Percentiles rank a stretch among this genome's conserved stretches.
Evolutionary conservation across 441 rosid genomes (phyloP).

Genomic region (Aquilaria agallochum): DNA sequence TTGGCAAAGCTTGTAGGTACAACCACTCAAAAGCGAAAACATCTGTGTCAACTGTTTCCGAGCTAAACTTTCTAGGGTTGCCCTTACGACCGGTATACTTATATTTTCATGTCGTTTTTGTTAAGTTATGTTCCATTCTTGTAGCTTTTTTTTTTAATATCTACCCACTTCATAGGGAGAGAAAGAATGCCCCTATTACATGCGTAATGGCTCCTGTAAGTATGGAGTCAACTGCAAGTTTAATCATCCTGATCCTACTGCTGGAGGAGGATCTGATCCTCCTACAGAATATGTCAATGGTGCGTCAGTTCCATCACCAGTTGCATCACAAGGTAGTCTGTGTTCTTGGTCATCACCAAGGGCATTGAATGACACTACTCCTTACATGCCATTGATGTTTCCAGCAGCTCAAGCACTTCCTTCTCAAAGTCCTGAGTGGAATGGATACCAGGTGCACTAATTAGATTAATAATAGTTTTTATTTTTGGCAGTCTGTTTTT

Average conservation of each 20-base stretch:
- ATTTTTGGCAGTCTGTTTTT: conserved; percentile 4
- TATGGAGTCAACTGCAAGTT: conserved; percentile 78
- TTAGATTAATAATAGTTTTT: not conserved
- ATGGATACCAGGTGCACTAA: conserved; percentile 67
- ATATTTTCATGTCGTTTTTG: conserved; percentile 1
- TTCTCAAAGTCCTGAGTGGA: conserved; percentile 66
- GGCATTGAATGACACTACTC: conserved; percentile 40
- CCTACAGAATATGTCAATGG: conserved; percentile 48
- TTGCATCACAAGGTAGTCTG: conserved; percentile 43
- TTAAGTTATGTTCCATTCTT: not conserved
- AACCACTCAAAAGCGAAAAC: conserved; percentile 53
- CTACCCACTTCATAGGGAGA: conserved; percentile 47
- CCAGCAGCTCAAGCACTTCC: conserved; percentile 55
- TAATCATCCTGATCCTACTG: conserved; percentile 89
- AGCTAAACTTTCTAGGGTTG: conserved; percentile 86
- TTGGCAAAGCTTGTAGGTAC: conserved; percentile 84
- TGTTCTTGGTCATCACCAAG: conserved; percentile 71
- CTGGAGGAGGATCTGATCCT: conserved; percentile 45
- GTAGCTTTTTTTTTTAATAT: not conserved
- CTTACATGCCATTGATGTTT: conserved; percentile 58
- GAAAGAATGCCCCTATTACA: conserved; percentile 83
- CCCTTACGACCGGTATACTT: conserved; percentile 71
- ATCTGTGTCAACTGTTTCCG: conserved; percentile 28
- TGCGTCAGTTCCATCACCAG: conserved; percentile 45
- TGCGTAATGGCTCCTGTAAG: conserved; percentile 97